Percentiles rank a stretch among this genome's conserved stretches.
Evolutionary conservation across 495 filamentous ascomycete species (phyloP).

Genomic region (Podospora pseudoanserina): DNA sequence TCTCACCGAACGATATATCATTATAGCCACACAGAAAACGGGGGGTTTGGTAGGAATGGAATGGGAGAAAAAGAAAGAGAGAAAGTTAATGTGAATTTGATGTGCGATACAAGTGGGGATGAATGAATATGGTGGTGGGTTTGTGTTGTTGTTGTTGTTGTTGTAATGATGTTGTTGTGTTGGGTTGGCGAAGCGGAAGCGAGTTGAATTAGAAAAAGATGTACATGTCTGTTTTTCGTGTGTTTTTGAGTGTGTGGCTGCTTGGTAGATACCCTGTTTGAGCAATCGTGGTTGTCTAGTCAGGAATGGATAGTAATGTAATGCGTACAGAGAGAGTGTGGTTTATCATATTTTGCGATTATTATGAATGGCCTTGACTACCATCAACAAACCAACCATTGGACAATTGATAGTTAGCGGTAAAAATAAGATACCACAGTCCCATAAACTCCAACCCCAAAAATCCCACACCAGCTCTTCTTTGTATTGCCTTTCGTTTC

Average conservation of each 20-base stretch:
- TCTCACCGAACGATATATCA: not conserved
- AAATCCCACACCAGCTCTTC: not conserved
- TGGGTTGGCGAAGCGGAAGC: not conserved
- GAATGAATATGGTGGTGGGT: too few species aligned
- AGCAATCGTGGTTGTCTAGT: not conserved
- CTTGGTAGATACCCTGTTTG: not conserved
- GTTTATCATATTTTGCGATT: not conserved
- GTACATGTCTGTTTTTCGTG: not conserved
- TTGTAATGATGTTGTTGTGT: not conserved
- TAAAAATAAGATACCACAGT: not conserved
- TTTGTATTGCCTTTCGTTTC: not conserved
- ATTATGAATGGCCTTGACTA: not conserved
- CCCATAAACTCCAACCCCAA: not conserved
- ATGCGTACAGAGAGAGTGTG: not conserved
- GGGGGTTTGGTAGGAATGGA: not conserved
- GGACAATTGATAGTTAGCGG: not conserved
- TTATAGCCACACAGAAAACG: not conserved
- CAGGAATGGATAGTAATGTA: not conserved
- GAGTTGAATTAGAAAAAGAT: not conserved
- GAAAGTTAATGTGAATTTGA: not conserved
- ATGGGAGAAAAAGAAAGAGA: not conserved
- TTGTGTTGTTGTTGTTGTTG: not conserved
- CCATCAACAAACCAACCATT: not conserved
- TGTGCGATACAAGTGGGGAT: not conserved
- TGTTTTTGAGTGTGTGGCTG: not conserved